Evolutionary conservation across 164 flowering plant genomes (phyloP), one percentile per base, ranked within the genome.

Genomic region (Berberis thunbergii): DNA sequence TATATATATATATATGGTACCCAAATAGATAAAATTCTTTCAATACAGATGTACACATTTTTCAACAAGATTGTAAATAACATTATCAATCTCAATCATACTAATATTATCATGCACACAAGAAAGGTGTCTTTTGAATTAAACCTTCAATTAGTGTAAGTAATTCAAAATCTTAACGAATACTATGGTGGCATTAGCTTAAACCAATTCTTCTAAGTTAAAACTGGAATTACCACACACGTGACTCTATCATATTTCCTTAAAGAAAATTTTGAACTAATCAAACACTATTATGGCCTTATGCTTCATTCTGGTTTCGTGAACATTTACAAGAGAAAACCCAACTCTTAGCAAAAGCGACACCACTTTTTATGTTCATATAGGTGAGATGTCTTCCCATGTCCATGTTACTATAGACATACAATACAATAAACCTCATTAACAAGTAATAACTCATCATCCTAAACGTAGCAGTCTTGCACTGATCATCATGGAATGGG

Each of bases 281-380:
- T 48, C 5, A 5, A 48, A 9, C 50, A 48, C 50, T 48, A 48
- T 48, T 48, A 48, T 53, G 55, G 8, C 12, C n/a, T n/a, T 6
- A n/a, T 11, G 55, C 55, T 53, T n/a, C 3, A 53, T 53, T n/a
- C 3, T 53, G 55, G 55, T 53, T 53, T 53, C 55, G 11, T 53
- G 55, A 53, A 8, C 55, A 53, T 1, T 53, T 53, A 53, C 55
- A 53, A 53, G 55, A 53, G 0, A 8, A 11, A 53, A 53, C 6
- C 55, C 55, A 6, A 53, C 12, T 53, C 55, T 53, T 53, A n/a
- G 4, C 11, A 6, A n/a, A 53, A 53, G 55, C 1, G 55, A 53
- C 55, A 1, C 55, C 55, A 53, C n/a, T 11, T 53, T n/a, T 53
- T 46, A 53, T 53, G 55, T 53, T 46, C 55, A 53, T n/a, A 53